Base-by-base conservation (phyloP, 176 grass and related monocot genomes). In the Echinochloa phyllopogon region DNA sequence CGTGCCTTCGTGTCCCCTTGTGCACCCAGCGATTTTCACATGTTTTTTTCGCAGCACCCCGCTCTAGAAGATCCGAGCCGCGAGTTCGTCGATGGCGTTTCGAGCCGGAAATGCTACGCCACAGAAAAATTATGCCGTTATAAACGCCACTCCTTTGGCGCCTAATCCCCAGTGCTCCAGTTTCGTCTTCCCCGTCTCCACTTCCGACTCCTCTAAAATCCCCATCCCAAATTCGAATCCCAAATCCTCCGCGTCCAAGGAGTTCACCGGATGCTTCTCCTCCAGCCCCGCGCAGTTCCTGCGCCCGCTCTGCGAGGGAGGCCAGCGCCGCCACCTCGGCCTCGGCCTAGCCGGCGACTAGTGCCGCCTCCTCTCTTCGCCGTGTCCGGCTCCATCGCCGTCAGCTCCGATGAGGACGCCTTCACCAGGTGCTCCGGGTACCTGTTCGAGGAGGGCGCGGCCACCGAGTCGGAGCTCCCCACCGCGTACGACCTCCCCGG, bases 371-470 rank as follows among this genome's bases (percentile, higher is more conserved):
- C 86, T 5, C 65, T 48, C 36, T 63, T 85, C 52, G 49, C 92
- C 29, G 33, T 43, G 8, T 21, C 83, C 5, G 37, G 16, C 8
- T 86, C 70, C 70, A 37, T 69, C 79, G 79, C 33, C 0, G 74
- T 66, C 8, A 59, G 4, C 33, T 21, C 78, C 55, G 90, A 91
- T 17, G 96, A 92, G 79, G 96, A 98, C 75, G 83, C 91, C 16
- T 98, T 98, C 89, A 98, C 96, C 67, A 95, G 89, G 69, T 90
- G 94, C 85, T 95, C 91, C 2, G 93, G 96, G 4, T 98, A 98
- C 69, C 77, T 98, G 42, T 98, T 95, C 77, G 85, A 92, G 89
- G 84, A 92, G 56, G 93, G 87, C 1, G 76, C 49, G 68, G 77
- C 85, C 43, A 80, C 87, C 3, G 93, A 93, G 69, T 87, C 77